Percentiles rank a stretch among this genome's conserved stretches.
Conservation (phyloP, 352 stramenopile genomes). For the Hyaloperonospora brassicae region DNA sequence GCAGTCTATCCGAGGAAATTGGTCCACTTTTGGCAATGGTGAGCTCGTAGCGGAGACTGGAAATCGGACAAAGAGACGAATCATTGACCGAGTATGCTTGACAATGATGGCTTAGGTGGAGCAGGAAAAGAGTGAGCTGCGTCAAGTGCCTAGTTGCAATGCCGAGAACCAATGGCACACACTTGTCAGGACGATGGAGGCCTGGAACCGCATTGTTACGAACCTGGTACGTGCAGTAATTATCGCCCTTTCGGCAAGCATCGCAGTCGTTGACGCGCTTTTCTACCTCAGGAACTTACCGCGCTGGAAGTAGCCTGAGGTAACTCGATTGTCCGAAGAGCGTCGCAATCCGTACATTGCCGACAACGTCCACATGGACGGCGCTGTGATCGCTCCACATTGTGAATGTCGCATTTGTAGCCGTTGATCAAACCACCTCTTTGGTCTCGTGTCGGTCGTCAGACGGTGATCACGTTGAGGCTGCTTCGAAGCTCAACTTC, state of each 20-base stretch:
- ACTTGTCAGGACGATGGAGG: conserved; percentile 80
- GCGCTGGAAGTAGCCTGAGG: conserved; percentile 18
- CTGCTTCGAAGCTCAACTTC: not conserved
- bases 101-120: conserved; percentile 25
- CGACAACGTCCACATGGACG: no score
- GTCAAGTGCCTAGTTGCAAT: conserved; percentile 23
- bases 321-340: not conserved
- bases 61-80: not conserved
- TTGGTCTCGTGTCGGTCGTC: no score
- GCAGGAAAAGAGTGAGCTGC: conserved; percentile 35
- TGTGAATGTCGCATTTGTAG: no score
- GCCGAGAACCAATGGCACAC: conserved; percentile 64
- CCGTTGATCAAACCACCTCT: no score
- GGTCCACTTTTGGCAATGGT: conserved; percentile 47
- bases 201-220: conserved; percentile 80
- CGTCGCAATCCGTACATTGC: no score
- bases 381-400: no score
- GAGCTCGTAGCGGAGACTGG: conserved; percentile 1
- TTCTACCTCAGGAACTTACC: conserved; percentile 28
- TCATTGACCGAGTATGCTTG: conserved; percentile 1
- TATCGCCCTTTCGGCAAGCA: not conserved
- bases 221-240: conserved; percentile 40
- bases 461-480: no score
- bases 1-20: conserved; percentile 19
- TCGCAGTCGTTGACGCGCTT: conserved; percentile 6